Conservation (phyloP, 495 filamentous ascomycete species). For the Podospora conica region DNA sequence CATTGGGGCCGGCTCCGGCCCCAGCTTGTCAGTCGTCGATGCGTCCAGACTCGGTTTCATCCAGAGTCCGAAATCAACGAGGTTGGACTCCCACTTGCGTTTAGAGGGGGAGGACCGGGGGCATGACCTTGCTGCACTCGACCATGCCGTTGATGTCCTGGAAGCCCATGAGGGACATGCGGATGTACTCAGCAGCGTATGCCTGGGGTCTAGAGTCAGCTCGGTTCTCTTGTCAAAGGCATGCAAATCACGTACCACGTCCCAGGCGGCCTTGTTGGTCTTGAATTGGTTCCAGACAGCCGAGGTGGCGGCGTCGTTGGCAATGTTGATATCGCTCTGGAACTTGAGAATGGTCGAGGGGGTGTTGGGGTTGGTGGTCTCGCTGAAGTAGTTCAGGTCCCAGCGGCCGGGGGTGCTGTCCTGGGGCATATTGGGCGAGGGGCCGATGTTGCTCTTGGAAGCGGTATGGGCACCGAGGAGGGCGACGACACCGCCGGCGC, state of each 20-base stretch:
- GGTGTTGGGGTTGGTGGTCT: background rate
- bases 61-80: background rate
- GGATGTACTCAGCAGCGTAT: slow-evolving; percentile 9
- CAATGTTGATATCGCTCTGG: slow-evolving; percentile 10
- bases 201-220: background rate
- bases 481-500: slow-evolving; percentile 4
- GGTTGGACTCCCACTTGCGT: background rate
- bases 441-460: background rate
- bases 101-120: background rate
- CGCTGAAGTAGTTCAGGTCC: slow-evolving; percentile 6
- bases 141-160: slow-evolving; percentile 6
- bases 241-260: background rate
- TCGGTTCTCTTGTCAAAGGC: background rate
- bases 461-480: slow-evolving; percentile 7
- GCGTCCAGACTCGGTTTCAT: background rate
- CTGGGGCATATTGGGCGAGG: too few relatives aligned
- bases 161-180: slow-evolving; percentile 7
- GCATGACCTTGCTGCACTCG: slow-evolving; percentile 10
- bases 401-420: slow-evolving; percentile 6
- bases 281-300: slow-evolving; percentile 5
- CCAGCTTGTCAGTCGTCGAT: background rate
- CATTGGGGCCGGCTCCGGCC: background rate
- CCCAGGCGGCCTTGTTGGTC: slow-evolving; percentile 8
- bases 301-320: slow-evolving; percentile 2
- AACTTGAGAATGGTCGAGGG: slow-evolving; percentile 5